These are phyloP conservation scores for Lactarius sanguifluus DNA, from an alignment of 768 basidiomycete species.

Conservation along the genomic window DNA sequence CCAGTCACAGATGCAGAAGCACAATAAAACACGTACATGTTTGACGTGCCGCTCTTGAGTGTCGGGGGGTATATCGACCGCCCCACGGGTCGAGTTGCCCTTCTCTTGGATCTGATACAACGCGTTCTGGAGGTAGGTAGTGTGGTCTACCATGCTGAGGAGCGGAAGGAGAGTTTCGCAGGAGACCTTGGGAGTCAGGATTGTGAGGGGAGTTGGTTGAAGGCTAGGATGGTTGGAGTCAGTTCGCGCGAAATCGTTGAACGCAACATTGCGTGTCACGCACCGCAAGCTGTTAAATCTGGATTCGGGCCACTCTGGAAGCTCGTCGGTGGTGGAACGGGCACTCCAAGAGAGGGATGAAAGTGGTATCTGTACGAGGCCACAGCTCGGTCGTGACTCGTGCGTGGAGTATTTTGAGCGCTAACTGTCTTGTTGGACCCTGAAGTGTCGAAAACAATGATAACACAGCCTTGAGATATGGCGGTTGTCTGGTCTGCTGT, in stretches of 20 bases:
- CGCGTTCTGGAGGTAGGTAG: slow-evolving; percentile 30
- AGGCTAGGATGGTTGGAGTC: background rate
- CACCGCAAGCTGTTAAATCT: slow-evolving; percentile 9
- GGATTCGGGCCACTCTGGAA: background rate
- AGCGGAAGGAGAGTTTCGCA: background rate
- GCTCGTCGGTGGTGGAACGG: background rate
- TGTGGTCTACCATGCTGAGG: slow-evolving; percentile 25
- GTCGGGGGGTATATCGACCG: slow-evolving; percentile 31
- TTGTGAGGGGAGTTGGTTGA: too few species aligned
- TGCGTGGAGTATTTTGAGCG: background rate
- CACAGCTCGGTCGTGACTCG: background rate
- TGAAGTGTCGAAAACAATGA: background rate
- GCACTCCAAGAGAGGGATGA: background rate
- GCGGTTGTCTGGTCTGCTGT: background rate
- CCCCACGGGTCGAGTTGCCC: slow-evolving; percentile 35
- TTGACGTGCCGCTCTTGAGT: slow-evolving; percentile 37
- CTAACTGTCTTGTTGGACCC: background rate
- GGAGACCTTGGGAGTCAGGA: background rate
- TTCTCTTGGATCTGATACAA: slow-evolving; percentile 36
- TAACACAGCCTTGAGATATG: background rate
- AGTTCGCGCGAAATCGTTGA: background rate
- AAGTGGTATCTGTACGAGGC: background rate
- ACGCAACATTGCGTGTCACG: background rate
- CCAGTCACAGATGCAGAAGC: background rate
- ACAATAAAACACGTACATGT: slow-evolving; percentile 34